Evolutionary conservation across 257 asterid genomes (phyloP), one percentile per base, ranked within the genome.

Genomic region (Coffea eugenioides): DNA sequence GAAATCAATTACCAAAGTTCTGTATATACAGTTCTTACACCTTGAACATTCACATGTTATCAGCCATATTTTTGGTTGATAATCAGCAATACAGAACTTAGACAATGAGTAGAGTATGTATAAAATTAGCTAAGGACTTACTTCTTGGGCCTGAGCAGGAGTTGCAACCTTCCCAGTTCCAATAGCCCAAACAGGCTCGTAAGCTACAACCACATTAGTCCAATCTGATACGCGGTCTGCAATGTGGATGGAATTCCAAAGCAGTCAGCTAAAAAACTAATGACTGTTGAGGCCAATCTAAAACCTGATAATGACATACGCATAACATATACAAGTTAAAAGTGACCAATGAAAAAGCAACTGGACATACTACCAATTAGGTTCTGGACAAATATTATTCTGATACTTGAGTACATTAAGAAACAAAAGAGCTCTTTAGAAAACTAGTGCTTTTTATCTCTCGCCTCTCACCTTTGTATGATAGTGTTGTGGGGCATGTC

Each of bases 181-280:
- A 88, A 95, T 95, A 82, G 99, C 99, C 99, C 99, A 95, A 82
- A 95, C 99, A 85, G 99, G 99, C 89, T 95, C 99, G 82, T 95
- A 95, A 73, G 99, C 99, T 84, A 95, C 45, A 78, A 95, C 99
- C 75, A 95, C 92, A 31, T 93, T 92, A 67, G 88, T 73, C 99
- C 99, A 95, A 67, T 93, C 93, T 41, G 92, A 84, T 71, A 95
- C 88, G 68, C 77, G 71, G 0, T 86, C 99, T 95, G 97, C 81
- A 86, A 72, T 61, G 54, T 39, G 65, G 77, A 69, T 62, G 45
- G 62, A 52, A 64, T 34, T 45, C 14, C 14, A 80, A 64, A 67
- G 61, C 79, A 52, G 48, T 2, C 73, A 80, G 80, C 52, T 11
- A 59, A 67, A 43, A 61, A 41, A 68, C 23, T 16, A 34, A 70